Conservation (phyloP, 177 flowering plant species). For the Telopea speciosissima region DNA sequence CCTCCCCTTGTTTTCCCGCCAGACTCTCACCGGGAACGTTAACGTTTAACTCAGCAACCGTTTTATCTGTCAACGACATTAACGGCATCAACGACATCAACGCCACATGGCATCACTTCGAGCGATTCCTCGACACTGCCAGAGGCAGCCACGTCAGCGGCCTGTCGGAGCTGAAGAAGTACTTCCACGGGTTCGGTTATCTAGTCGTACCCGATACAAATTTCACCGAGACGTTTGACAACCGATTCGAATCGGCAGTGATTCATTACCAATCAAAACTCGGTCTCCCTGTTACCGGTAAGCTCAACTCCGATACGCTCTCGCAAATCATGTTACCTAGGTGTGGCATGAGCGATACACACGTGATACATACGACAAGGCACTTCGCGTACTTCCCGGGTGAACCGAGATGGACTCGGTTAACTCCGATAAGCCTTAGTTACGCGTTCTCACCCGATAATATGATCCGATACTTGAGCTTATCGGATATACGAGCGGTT, state of each 20-base stretch:
- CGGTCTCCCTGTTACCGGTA: conserved; percentile 58
- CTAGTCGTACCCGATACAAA: conserved; percentile 22
- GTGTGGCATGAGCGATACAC: conserved; percentile 60
- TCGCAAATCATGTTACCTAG: conserved; percentile 53
- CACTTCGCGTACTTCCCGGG: conserved; percentile 50
- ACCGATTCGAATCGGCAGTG: conserved; percentile 52
- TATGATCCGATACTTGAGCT: conserved; percentile 31
- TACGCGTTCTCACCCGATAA: conserved; percentile 54
- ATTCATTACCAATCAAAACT: conserved; percentile 47
- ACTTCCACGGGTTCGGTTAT: conserved; percentile 76
- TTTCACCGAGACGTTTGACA: conserved; percentile 64
- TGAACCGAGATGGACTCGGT: conserved; percentile 54
- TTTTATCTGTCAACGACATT: conserved; percentile 14
- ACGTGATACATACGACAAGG: not conserved
- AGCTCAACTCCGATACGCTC: conserved; percentile 57
- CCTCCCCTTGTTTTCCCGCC: conserved; percentile 29
- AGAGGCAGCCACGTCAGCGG: conserved; percentile 59
- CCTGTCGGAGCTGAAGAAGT: conserved; percentile 66
- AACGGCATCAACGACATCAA: conserved; percentile 17
- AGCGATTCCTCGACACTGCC: conserved; percentile 44
- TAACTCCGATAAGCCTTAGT: conserved; percentile 39
- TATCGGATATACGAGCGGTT: conserved; percentile 29
- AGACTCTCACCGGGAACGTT: conserved; percentile 21
- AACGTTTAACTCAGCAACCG: conserved; percentile 13
- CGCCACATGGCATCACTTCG: conserved; percentile 49